These are phyloP conservation scores for Talaromyces nanjingensis DNA, from an alignment of 495 filamentous ascomycete species.

Conservation along the genomic window DNA sequence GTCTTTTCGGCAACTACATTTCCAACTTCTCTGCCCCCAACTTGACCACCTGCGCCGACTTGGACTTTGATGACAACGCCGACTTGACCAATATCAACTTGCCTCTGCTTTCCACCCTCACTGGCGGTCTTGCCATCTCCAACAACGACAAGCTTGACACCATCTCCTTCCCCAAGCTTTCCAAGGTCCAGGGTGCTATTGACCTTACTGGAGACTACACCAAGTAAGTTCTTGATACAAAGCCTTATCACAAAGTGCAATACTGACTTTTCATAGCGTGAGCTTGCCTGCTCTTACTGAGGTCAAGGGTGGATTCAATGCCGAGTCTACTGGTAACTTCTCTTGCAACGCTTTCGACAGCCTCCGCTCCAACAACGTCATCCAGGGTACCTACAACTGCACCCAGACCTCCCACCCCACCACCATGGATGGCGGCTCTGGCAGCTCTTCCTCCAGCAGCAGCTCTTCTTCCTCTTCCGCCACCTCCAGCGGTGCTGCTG, in stretches of 20 bases:
- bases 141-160: conserved; percentile 71
- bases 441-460: conserved; percentile 24
- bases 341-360: conserved; percentile 42
- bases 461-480: conserved; percentile 27
- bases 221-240: conserved; percentile 50
- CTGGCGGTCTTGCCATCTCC: conserved; percentile 72
- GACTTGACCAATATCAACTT: conserved; percentile 71
- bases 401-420: conserved; percentile 32
- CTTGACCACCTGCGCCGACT: conserved; percentile 67
- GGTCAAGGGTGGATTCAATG: conserved; percentile 81
- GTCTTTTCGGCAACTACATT: conserved; percentile 78
- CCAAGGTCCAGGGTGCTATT: conserved; percentile 73
- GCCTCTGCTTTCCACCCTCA: conserved; percentile 56
- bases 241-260: neutral
- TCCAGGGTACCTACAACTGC: conserved; percentile 62
- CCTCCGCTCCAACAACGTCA: conserved; percentile 35
- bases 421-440: conserved; percentile 39
- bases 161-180: conserved; percentile 60
- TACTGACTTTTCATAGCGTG: conserved; percentile 44
- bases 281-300: conserved; percentile 59
- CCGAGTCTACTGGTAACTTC: conserved; percentile 66
- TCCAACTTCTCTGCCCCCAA: conserved; percentile 62
- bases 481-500: conserved; percentile 30
- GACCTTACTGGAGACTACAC: conserved; percentile 83
- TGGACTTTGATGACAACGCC: conserved; percentile 75